These are phyloP conservation scores for Pseudogymnoascus sp. DNA, from an alignment of 2,329 filamentous ascomycete species.

Conservation along the genomic window DNA sequence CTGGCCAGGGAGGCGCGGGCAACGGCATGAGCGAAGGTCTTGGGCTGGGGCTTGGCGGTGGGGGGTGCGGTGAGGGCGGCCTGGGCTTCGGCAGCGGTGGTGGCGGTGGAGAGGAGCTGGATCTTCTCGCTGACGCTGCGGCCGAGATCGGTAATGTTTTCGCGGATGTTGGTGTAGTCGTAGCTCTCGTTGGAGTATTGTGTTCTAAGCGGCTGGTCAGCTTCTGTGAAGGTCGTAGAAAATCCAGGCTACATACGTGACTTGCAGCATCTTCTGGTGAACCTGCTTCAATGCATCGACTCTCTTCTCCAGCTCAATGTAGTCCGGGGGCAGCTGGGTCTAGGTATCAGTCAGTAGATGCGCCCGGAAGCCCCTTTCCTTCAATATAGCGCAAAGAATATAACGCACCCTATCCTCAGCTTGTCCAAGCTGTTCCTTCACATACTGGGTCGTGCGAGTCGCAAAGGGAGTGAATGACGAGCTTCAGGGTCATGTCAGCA, in stretches of 20 bases:
- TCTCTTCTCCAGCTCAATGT: slow-evolving; percentile 96
- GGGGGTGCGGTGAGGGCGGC: slow-evolving; percentile 86
- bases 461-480: slow-evolving; percentile 86
- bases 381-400: slow-evolving; percentile 4
- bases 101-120: slow-evolving; percentile 75
- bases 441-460: slow-evolving; percentile 89
- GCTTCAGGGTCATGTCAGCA: slow-evolving; percentile 48
- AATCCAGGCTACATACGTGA: slow-evolving; percentile 60
- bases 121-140: slow-evolving; percentile 96
- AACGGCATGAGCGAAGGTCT: slow-evolving; percentile 96
- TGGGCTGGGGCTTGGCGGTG: slow-evolving; percentile 83
- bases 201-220: slow-evolving; percentile 45
- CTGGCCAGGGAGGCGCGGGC: slow-evolving; percentile 81
- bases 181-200: slow-evolving; percentile 85
- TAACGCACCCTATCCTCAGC: slow-evolving; percentile 75
- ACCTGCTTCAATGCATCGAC: slow-evolving; percentile 96
- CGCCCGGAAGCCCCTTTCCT: slow-evolving; percentile 10
- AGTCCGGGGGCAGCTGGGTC: slow-evolving; percentile 95
- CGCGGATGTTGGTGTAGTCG: slow-evolving; percentile 97
- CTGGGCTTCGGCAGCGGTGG: slow-evolving; percentile 83
- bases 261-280: slow-evolving; percentile 92
- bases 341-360: slow-evolving; percentile 29
- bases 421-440: slow-evolving; percentile 94
- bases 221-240: background rate
- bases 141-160: slow-evolving; percentile 93